Conservation (phyloP, 441 rosid genomes). For the Capsella rubella region DNA sequence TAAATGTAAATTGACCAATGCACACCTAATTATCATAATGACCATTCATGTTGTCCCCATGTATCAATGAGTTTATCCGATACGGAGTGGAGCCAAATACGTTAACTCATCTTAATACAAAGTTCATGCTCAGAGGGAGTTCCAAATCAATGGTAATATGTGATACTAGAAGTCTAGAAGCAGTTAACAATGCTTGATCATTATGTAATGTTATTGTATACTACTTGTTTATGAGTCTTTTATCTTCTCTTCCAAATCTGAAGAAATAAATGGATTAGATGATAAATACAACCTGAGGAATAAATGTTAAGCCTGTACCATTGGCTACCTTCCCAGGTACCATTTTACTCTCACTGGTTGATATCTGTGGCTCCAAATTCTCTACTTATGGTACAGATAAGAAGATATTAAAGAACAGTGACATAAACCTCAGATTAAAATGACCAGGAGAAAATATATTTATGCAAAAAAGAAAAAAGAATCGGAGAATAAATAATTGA, state of each 20-base stretch:
- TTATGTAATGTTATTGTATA: neutral
- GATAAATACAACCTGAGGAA: too few relatives aligned
- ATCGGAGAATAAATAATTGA: too few relatives aligned
- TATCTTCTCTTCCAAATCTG: neutral
- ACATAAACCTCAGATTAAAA: too few relatives aligned
- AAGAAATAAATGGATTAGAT: too few relatives aligned
- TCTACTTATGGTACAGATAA: too few relatives aligned
- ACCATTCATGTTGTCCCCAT: neutral
- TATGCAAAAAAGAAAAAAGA: too few relatives aligned
- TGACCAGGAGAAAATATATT: too few relatives aligned
- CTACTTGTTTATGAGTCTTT: neutral
- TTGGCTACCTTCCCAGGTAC: too few relatives aligned
- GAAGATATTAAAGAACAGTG: too few relatives aligned
- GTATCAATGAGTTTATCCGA: neutral
- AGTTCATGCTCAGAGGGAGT: constrained; percentile 2
- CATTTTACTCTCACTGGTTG: too few relatives aligned
- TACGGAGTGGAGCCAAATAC: neutral
- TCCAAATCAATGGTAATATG: constrained; percentile 6
- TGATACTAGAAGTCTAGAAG: neutral
- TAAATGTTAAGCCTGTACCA: too few relatives aligned
- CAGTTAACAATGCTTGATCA: neutral
- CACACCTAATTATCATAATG: neutral
- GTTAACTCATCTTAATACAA: constrained; percentile 12
- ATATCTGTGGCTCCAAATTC: too few relatives aligned
- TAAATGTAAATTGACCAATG: neutral